Percentiles rank a stretch among this genome's conserved stretches.
Conservation (phyloP, 805 yeast genomes). For the Teunomyces tritomae region DNA sequence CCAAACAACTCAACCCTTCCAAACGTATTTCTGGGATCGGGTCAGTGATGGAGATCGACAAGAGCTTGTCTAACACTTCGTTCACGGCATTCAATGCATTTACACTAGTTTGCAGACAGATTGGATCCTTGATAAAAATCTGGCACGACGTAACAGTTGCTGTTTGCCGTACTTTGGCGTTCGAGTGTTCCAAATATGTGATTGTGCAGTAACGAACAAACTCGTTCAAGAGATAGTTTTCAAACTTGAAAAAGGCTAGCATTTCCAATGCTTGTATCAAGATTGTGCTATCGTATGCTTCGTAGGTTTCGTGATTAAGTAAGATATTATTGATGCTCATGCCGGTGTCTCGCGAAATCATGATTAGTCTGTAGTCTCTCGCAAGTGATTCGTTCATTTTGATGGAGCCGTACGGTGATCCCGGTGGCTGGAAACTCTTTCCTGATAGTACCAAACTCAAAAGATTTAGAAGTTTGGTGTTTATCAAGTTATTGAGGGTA, state of each 20-base stretch:
- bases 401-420: conserved; percentile 68
- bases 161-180: conserved; percentile 72
- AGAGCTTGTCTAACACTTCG: conserved; percentile 75
- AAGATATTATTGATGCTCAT: conserved; percentile 33
- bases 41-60: conserved; percentile 85
- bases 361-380: conserved; percentile 69
- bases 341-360: conserved; percentile 69
- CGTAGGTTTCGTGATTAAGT: conserved; percentile 29
- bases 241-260: conserved; percentile 71
- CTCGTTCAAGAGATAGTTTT: conserved; percentile 74
- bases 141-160: conserved; percentile 84
- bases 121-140: conserved; percentile 73
- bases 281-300: conserved; percentile 41
- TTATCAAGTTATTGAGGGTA: conserved; percentile 70
- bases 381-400: conserved; percentile 66
- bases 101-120: conserved; percentile 79
- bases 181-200: conserved; percentile 78
- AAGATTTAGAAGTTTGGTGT: conserved; percentile 65
- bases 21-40: conserved; percentile 81
- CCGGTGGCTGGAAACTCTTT: conserved; percentile 76
- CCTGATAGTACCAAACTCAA: conserved; percentile 80
- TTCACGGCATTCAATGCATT: conserved; percentile 80
- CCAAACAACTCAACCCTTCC: conserved; percentile 69
- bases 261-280: conserved; percentile 78
- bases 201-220: conserved; percentile 83